Evolutionary conservation across 768 basidiomycete species (phyloP).

Genomic region (Termitomyces sp.): DNA sequence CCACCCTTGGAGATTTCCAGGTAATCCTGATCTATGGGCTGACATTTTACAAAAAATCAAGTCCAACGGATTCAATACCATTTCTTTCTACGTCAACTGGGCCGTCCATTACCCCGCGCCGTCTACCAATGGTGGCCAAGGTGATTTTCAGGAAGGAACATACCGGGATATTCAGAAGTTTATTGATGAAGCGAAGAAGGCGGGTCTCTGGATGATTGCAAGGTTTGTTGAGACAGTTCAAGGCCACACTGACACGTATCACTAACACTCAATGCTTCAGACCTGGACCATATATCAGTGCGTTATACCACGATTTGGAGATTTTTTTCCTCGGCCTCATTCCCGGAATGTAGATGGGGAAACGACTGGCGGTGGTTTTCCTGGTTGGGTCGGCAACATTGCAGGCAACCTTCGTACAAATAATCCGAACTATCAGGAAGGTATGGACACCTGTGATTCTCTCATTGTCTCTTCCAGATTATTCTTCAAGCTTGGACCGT

Average conservation of each 20-base stretch:
- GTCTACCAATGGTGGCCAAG: constrained; percentile 31
- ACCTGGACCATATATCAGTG: constrained; percentile 50
- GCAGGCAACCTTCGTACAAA: constrained; percentile 44
- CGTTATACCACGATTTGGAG: constrained; percentile 1
- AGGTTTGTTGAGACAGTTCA: constrained; percentile 22
- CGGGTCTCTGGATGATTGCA: constrained; percentile 53
- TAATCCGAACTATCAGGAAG: constrained; percentile 40
- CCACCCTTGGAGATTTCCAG: constrained; percentile 53
- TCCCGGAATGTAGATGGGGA: constrained; percentile 31
- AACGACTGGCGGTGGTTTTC: constrained; percentile 52
- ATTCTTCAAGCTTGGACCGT: constrained; percentile 42
- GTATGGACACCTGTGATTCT: constrained; percentile 15
- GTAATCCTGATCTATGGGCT: constrained; percentile 45
- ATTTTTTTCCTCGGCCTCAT: neutral
- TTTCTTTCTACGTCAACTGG: constrained; percentile 59
- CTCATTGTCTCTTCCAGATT: neutral
- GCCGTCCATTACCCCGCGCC: constrained; percentile 48
- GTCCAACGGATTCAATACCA: constrained; percentile 54
- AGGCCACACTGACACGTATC: neutral
- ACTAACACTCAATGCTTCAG: constrained; percentile 15
- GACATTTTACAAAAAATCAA: constrained; percentile 62
- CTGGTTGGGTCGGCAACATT: constrained; percentile 54
- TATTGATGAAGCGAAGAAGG: constrained; percentile 43
- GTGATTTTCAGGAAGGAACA: constrained; percentile 44
- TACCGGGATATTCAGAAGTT: constrained; percentile 48